These are phyloP conservation scores for Leptographium radiaticola DNA, from an alignment of 2,329 filamentous ascomycete genomes.

Conservation along the genomic window DNA sequence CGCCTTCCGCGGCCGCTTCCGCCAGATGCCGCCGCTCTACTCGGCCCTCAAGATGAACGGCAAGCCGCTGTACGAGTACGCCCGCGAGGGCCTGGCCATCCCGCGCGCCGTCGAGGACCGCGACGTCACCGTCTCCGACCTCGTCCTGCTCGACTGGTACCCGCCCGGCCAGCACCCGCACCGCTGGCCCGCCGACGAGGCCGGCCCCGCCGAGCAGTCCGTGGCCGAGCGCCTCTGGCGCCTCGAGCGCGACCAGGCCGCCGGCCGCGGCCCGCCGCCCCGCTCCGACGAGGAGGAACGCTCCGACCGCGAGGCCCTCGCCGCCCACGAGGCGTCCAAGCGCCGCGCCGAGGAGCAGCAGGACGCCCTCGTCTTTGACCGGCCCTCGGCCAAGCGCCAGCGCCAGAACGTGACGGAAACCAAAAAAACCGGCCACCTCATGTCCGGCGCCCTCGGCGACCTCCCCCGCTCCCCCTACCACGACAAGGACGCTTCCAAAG, in stretches of 20 bases:
- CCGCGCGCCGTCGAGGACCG: slow-evolving; percentile 74
- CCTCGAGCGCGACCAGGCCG: slow-evolving; percentile 42
- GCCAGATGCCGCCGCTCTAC: slow-evolving; percentile 85
- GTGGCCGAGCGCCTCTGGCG: slow-evolving; percentile 62
- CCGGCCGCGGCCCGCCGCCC: slow-evolving; percentile 29
- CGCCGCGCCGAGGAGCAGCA: slow-evolving; percentile 44
- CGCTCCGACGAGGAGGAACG: slow-evolving; percentile 41
- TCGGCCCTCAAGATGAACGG: slow-evolving; percentile 88
- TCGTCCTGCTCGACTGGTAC: slow-evolving; percentile 76
- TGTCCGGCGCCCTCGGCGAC: slow-evolving; percentile 44
- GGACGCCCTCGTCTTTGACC: slow-evolving; percentile 42
- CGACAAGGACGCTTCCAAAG: neutral
- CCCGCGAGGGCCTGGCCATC: slow-evolving; percentile 74
- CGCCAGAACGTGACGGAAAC: no score
- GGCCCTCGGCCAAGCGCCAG: slow-evolving; percentile 17
- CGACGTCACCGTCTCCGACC: slow-evolving; percentile 61
- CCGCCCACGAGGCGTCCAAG: slow-evolving; percentile 44
- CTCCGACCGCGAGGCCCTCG: slow-evolving; percentile 40
- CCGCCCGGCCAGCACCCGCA: slow-evolving; percentile 70
- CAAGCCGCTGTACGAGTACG: slow-evolving; percentile 93
- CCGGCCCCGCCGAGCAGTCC: slow-evolving; percentile 58
- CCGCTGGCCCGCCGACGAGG: slow-evolving; percentile 69
- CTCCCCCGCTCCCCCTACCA: slow-evolving; percentile 27
- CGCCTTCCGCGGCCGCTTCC: slow-evolving; percentile 67
- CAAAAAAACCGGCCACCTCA: slow-evolving; percentile 20